Evolutionary conservation across 2,329 filamentous ascomycete species (phyloP), one percentile per base, ranked within the genome.

Genomic region (Xylaria multiplex): DNA sequence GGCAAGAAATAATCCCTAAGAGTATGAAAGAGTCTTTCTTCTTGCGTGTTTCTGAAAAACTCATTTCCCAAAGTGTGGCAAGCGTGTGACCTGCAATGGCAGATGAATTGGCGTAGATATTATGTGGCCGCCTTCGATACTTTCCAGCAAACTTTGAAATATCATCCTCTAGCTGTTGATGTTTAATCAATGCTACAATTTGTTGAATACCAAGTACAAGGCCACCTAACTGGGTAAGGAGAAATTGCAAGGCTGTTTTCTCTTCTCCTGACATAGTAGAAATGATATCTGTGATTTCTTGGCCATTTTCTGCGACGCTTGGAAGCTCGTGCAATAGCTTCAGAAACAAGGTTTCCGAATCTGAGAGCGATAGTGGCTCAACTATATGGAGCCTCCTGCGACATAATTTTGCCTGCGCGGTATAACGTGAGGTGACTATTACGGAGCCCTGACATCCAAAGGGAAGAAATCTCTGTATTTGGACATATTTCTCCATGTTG

Each of bases 121-220:
- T 45, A n/a, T 45, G 42, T n/a, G 42, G 42, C 42, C 42, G 42
- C 42, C 42, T 13, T n/a, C 42, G 42, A n/a, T 45, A 45, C 42
- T 45, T 45, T n/a, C 14, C 42, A 45, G 42, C 42, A 45, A 45
- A 45, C 42, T n/a, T 45, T 13, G 42, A 13, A 45, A 45, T 45
- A n/a, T 45, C 42, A n/a, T 45, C 42, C 42, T 13, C 42, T 9
- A 45, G 42, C 42, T 45, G 8, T n/a, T 45, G 42, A 45, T 45
- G 14, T n/a, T n/a, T 45, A 16, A 45, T 45, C 42, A 45, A n/a
- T n/a, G 42, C 42, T 6, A 45, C 42, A 45, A 45, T 45, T n/a
- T 45, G 42, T 45, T 45, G 42, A 45, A 45, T 45, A 14, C 42
- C 42, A 45, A 45, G 42, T 45, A 45, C 42, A 45, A 45, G 42